These are phyloP conservation scores for Blastocystis sp. DNA, from an alignment of 352 stramenopile species.

Conservation along the genomic window DNA sequence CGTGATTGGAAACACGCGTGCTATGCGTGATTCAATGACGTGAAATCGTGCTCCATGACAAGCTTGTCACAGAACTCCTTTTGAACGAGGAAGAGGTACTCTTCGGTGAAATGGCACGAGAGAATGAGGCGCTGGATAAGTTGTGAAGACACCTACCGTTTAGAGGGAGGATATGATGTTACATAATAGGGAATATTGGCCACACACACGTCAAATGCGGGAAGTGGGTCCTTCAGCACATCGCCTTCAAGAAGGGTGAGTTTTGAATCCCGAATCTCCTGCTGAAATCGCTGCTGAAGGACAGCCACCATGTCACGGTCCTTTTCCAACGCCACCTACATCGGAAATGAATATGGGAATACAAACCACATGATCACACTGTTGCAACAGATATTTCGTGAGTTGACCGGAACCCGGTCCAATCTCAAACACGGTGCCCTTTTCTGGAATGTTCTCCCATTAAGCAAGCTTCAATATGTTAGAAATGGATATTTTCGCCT, in stretches of 20 bases:
- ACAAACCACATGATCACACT: not conserved
- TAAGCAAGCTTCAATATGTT: conserved; percentile 10
- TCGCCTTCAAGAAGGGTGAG: conserved; percentile 20
- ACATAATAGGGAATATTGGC: conserved; percentile 67
- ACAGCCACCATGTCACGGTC: conserved; percentile 27
- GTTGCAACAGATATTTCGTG: conserved; percentile 35
- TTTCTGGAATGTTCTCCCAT: not conserved
- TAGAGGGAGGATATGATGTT: not conserved
- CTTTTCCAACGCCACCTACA: conserved; percentile 33
- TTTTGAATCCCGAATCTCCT: not conserved
- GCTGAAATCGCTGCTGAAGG: not conserved
- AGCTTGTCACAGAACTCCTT: conserved; percentile 57
- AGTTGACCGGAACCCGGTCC: conserved; percentile 50
- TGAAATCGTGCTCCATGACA: not conserved
- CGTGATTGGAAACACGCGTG: not conserved
- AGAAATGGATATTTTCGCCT: conserved; percentile 28
- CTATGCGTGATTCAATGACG: not conserved
- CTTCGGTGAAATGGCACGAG: not conserved
- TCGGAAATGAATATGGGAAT: not conserved
- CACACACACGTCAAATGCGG: conserved; percentile 5
- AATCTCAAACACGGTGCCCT: conserved; percentile 34
- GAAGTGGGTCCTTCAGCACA: conserved; percentile 22
- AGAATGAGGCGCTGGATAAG: conserved; percentile 45
- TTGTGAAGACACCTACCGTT: conserved; percentile 37
- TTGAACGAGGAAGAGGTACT: conserved; percentile 32